Evolutionary conservation across 495 filamentous ascomycete genomes (phyloP), one percentile per base, ranked within the genome.

Genomic region (Cercophora newfieldiana): DNA sequence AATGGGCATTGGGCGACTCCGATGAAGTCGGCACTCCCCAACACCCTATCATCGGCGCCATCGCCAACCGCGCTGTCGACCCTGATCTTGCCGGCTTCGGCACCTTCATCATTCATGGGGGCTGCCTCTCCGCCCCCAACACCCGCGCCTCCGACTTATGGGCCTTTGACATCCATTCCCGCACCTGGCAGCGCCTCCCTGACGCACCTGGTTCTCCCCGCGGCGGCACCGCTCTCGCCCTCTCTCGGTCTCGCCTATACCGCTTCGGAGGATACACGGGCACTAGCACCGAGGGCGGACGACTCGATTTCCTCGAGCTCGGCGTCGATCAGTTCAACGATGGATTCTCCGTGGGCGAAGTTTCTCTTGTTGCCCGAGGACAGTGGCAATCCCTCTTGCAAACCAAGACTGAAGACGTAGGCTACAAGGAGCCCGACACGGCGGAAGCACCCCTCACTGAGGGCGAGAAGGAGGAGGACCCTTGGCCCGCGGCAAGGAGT

Each of bases 241-340:
- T 87, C 55, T 74, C 77, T 3, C 75, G 80, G 60, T 82, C 82
- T 19, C 78, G 84, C 31, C 69, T 94, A 19, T 95, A 87, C 71
- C 83, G 90, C 24, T 91, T 90, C 75, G 89, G 89, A 70, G 91
- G 91, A 0, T 92, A 88, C 68, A 86, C 91, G 73, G 90, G 89
- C 6, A 75, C 81, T 29, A 74, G 64, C 0, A 88, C 91, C 68
- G 81, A 88, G 50, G 90, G 91, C 3, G 90, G 88, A 0, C 75
- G 77, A 28, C 49, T 95, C 7, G 90, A 95, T 64, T 80, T 87
- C 18, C 66, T 76, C 80, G 88, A 88, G 54, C 70, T 75, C 66
- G 84, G 25, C 21, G 74, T 77, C 7, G 76, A 72, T 77, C 77
- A 72, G 21, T 80, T 73, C 69, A 83, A 83, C 4, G 85, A 89